phyloP scores from a whole-genome alignment of 306 rosid species.

The Mimosa bimucronata region DNA sequence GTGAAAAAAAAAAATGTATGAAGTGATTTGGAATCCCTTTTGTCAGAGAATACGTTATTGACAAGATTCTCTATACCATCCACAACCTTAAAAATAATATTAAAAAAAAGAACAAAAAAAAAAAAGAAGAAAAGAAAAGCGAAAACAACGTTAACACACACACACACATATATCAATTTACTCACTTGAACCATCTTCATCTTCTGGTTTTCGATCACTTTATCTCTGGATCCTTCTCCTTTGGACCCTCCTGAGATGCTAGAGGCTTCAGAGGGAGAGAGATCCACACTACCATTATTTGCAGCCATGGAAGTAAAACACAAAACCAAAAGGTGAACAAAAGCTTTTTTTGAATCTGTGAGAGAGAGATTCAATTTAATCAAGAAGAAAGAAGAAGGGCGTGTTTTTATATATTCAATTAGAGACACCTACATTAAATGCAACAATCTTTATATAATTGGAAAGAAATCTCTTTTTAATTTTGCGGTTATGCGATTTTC shows the following conservation, averaged over 20 bases:
- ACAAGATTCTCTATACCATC: background rate
- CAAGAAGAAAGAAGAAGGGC: background rate
- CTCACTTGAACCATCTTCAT: conserved; percentile 33
- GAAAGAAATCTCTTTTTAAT: conserved; percentile 40
- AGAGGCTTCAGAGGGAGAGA: conserved; percentile 50
- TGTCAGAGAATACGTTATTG: background rate
- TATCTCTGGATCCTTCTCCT: background rate
- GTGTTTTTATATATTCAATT: conserved; percentile 45
- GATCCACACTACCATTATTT: background rate
- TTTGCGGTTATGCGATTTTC: conserved; percentile 37
- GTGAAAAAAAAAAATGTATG: background rate
- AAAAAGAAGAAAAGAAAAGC: background rate
- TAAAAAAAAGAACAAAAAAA: background rate
- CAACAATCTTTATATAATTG: conserved; percentile 31
- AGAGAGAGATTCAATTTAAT: conserved; percentile 18
- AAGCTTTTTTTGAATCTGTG: conserved; percentile 6
- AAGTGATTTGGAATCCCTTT: background rate
- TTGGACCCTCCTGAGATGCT: conserved; percentile 51
- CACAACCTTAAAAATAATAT: background rate
- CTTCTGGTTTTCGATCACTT: background rate
- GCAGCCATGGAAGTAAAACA: conserved; percentile 42
- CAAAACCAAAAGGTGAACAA: background rate
- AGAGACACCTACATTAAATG: conserved; percentile 38
- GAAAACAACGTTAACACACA: background rate
- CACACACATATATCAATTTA: background rate